Evolutionary conservation across 139 green algal species (phyloP).

Genomic region (Gonium pectorale): DNA sequence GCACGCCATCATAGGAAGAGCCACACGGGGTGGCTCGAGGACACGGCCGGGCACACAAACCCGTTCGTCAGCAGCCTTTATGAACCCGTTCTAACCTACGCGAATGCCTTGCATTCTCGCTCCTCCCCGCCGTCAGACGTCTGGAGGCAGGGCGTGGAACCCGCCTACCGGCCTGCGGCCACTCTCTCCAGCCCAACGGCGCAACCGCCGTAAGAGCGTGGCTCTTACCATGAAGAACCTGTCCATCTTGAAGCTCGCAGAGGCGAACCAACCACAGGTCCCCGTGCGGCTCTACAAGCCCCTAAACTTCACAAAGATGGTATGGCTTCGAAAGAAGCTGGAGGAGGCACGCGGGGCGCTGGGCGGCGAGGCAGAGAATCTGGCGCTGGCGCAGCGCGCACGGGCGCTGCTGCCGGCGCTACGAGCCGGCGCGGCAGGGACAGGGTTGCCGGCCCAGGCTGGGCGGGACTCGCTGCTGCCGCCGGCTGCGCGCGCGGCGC

Average conservation of each 20-base stretch:
- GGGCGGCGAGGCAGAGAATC: background rate
- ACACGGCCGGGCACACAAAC: too few species aligned
- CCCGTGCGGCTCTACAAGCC: constrained; percentile 62
- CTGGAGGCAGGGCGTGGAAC: constrained; percentile 75
- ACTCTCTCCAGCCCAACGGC: constrained; percentile 56
- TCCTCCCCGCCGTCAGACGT: too few species aligned
- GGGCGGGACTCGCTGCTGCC: constrained; percentile 7
- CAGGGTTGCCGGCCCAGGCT: background rate
- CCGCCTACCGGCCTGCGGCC: constrained; percentile 63
- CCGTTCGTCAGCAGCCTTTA: too few species aligned
- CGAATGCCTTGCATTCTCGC: too few species aligned
- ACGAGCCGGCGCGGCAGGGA: too few species aligned
- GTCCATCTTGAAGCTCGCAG: constrained; percentile 60
- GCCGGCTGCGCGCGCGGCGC: background rate
- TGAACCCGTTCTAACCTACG: background rate
- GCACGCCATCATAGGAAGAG: too few species aligned
- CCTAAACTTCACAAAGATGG: constrained; percentile 43
- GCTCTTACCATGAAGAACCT: constrained; percentile 60
- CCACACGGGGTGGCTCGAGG: too few species aligned
- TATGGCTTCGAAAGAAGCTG: constrained; percentile 51
- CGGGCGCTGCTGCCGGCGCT: background rate
- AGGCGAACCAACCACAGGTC: constrained; percentile 44
- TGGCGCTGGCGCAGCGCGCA: background rate
- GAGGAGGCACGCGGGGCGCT: constrained; percentile 20
- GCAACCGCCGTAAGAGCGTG: constrained; percentile 65